Conservation (phyloP, 768 basidiomycete genomes). For the Austroboletus eburneus region DNA sequence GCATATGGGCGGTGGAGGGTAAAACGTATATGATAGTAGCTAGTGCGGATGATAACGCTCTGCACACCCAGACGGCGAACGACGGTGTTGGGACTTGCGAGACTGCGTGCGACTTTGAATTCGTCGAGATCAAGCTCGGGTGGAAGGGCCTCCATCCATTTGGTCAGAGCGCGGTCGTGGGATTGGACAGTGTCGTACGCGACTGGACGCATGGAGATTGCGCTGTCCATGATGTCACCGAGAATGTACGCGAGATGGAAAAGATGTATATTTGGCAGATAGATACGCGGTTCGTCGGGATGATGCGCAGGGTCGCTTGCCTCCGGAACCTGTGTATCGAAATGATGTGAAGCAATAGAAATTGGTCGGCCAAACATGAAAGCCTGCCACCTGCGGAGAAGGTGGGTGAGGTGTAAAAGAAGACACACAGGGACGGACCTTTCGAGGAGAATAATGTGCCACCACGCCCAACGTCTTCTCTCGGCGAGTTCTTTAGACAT, state of each 20-base stretch:
- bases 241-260: slow-evolving; percentile 75
- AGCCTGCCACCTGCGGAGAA: slow-evolving; percentile 67
- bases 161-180: slow-evolving; percentile 64
- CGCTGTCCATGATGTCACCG: slow-evolving; percentile 83
- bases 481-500: slow-evolving; percentile 69
- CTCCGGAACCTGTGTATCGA: slow-evolving; percentile 75
- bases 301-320: slow-evolving; percentile 43
- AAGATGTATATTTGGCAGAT: slow-evolving; percentile 69
- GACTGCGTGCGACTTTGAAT: slow-evolving; percentile 64
- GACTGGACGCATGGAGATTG: slow-evolving; percentile 75
- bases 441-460: slow-evolving; percentile 81
- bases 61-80: slow-evolving; percentile 71
- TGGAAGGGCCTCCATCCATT: slow-evolving; percentile 79
- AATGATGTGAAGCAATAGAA: slow-evolving; percentile 74
- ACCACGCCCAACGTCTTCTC: slow-evolving; percentile 85
- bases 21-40: slow-evolving; percentile 80
- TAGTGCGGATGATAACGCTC: slow-evolving; percentile 73
- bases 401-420: slow-evolving; percentile 1
- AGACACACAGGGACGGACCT: slow-evolving; percentile 42
- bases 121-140: slow-evolving; percentile 73
- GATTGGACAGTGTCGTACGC: slow-evolving; percentile 68
- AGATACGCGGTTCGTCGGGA: slow-evolving; percentile 60
- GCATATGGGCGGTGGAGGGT: slow-evolving; percentile 80
- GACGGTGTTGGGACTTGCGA: slow-evolving; percentile 58
- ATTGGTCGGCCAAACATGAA: slow-evolving; percentile 83